Evolutionary conservation across 1,284 basidiomycete species (phyloP), one percentile per base, ranked within the genome.

Genomic region (Ceratobasidium sp.): DNA sequence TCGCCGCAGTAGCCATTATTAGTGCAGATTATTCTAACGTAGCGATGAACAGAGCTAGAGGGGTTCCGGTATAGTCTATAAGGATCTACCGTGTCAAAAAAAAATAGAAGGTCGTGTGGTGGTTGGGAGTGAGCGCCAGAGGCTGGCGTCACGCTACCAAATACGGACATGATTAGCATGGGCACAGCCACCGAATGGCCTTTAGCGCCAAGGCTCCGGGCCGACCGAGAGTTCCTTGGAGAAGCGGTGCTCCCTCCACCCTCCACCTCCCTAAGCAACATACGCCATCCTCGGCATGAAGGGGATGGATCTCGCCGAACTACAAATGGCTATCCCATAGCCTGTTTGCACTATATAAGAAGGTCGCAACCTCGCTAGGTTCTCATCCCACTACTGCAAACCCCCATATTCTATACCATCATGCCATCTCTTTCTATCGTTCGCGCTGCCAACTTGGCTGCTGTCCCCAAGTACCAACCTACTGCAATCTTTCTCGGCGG

Each of bases 401-500:
- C 56, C 60, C 9, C 15, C 4, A 13, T 26, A 39, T 18, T 3
- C 10, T 33, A 15, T 39, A 7, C 20, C 28, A 39, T 40, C 66
- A 82, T 82, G 81, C 80, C 85, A 42, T 82, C 84, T 10, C 82
- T 87, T 9, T 68, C 84, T 12, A 80, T 82, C 33, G 82, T 86
- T 53, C 84, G 85, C 39, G 81, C 83, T 23, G 80, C 83, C n/a
- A 88, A 87, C 66, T 82, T 84, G 1, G 80, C 83, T 1, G 83
- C 83, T 68, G 77, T 81, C 1, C 84, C 85, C 0, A 75, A 83
- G 0, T 84, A 85, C 71, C 79, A 82, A 2, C 88, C 88, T 6
- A 84, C 86, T 7, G 87, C 85, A 1, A 80, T 89, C 20, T 87
- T 89, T 79, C 83, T 89, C 0, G 88, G 89, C 5, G 88, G 87